Percentiles rank a stretch among this genome's conserved stretches.
These are phyloP conservation scores for Ceratocystis destructans DNA, from an alignment of 2,329 filamentous ascomycete genomes.

Conservation along the genomic window DNA sequence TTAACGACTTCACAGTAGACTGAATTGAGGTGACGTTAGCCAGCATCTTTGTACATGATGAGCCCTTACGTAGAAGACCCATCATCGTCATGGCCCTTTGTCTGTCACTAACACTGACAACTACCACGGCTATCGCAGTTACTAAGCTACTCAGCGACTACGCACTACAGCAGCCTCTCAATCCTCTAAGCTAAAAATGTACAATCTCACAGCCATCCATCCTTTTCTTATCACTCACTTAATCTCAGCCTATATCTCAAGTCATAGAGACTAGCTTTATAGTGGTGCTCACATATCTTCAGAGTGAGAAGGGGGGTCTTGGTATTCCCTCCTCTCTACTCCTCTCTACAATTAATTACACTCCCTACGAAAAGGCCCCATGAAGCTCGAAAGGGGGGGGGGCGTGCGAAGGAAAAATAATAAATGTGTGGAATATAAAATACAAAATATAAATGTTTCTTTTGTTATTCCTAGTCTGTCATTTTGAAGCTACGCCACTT, in stretches of 20 bases:
- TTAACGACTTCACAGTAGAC: not conserved
- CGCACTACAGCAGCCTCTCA: not conserved
- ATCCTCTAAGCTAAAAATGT: not conserved
- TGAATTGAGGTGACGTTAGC: not conserved
- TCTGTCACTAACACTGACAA: too few species aligned
- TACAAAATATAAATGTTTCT: not conserved
- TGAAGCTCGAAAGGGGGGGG: not conserved
- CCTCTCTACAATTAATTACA: not conserved
- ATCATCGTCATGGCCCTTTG: too few species aligned
- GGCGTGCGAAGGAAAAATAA: not conserved
- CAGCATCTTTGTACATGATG: not conserved
- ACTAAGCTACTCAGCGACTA: not conserved
- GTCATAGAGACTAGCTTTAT: not conserved
- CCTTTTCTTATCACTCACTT: not conserved
- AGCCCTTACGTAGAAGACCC: not conserved
- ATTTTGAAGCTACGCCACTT: slow-evolving; percentile 3
- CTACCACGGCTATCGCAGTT: too few species aligned
- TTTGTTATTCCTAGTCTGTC: not conserved
- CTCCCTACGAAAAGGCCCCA: too few species aligned
- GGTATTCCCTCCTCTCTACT: not conserved
- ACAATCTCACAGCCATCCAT: not conserved
- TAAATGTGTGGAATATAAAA: not conserved
- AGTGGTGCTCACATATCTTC: not conserved
- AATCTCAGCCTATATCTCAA: not conserved
- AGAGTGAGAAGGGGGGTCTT: not conserved